Base-by-base conservation (phyloP, 345 rosid species). In the Trapa incisa region DNA sequence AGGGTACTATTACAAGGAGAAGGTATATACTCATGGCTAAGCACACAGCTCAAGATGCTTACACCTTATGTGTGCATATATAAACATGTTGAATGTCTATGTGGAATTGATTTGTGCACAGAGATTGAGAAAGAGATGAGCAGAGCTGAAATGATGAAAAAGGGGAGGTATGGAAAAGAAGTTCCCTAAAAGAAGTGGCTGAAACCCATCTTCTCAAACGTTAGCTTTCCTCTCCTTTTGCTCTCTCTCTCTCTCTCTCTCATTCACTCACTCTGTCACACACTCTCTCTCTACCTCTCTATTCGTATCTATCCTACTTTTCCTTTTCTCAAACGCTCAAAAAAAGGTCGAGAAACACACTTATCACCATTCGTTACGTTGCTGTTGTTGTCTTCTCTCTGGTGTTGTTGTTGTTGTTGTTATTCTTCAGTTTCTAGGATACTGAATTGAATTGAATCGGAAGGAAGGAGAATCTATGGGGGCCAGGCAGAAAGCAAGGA, bases 161-260 rank as follows among this genome's bases (percentile, higher is more conserved):
- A 54, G 35, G 60, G 60, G 60, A 54, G 33, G 22, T 54, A 54
- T 54, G n/a, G 60, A 54, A 54, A 54, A 54, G 60, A 54, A 54
- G 17, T 54, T 22, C 60, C 60, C 60, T 22, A 54, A 54, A 54
- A 54, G 60, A 54, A 54, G 60, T 54, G 60, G 60, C 60, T 15
- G 33, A 54, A 54, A 22, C 33, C 33, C 33, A 54, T n/a, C 60
- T 22, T 29, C 22, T 50, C 56, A 14, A 50, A 50, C 60, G 17
- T 54, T 54, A 54, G 60, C 60, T n/a, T 54, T 54, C 29, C 29
- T 22, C 60, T 54, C 60, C n/a, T 54, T 54, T 54, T 54, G n/a
- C 33, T 17, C 8, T 35, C 6, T 54, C 60, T 54, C 60, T 54
- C 58, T 53, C 58, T 16, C 58, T 4, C 33, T 22, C 29, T 22